Conservation (phyloP, 2,329 filamentous ascomycete species). For the Balansia obtecta region DNA sequence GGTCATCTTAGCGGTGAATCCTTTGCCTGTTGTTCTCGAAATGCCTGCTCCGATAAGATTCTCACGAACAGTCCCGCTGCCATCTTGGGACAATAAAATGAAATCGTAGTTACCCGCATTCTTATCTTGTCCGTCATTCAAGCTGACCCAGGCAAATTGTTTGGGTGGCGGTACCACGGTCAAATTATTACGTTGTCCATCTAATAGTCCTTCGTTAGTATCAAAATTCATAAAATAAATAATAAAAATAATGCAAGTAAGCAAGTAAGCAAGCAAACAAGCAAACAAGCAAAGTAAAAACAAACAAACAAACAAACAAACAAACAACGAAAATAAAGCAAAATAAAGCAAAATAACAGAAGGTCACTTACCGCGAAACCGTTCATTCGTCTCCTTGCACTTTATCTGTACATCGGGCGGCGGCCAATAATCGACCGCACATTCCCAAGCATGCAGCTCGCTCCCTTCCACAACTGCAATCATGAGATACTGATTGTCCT, state of each 20-base stretch:
- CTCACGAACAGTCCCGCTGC: conserved; percentile 7
- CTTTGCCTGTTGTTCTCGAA: conserved; percentile 2
- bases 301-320: too few relatives aligned
- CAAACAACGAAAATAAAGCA: too few relatives aligned
- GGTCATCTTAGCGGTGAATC: conserved; percentile 4
- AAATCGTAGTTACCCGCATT: conserved; percentile 7
- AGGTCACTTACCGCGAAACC: conserved; percentile 9
- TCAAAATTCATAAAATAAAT: not conserved
- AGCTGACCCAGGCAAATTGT: conserved; percentile 11
- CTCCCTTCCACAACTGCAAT: conserved; percentile 9
- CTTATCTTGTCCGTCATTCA: not conserved
- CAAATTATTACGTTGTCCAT: conserved; percentile 6
- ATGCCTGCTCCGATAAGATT: conserved; percentile 6
- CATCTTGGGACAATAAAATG: conserved; percentile 8
- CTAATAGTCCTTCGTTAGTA: conserved; percentile 3
- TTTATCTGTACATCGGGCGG: conserved; percentile 6
- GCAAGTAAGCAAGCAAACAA: too few relatives aligned
- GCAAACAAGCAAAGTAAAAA: too few relatives aligned
- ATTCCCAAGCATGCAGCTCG: conserved; percentile 11
- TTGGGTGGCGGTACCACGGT: conserved; percentile 1
- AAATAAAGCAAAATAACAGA: too few relatives aligned
- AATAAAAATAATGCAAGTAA: not conserved
- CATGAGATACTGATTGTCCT: conserved; percentile 5
- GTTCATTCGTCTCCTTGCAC: conserved; percentile 8
- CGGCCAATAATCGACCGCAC: conserved; percentile 8